Evolutionary conservation across 805 yeast species (phyloP).

Genomic region (Monosporozyma yasuniensis): DNA sequence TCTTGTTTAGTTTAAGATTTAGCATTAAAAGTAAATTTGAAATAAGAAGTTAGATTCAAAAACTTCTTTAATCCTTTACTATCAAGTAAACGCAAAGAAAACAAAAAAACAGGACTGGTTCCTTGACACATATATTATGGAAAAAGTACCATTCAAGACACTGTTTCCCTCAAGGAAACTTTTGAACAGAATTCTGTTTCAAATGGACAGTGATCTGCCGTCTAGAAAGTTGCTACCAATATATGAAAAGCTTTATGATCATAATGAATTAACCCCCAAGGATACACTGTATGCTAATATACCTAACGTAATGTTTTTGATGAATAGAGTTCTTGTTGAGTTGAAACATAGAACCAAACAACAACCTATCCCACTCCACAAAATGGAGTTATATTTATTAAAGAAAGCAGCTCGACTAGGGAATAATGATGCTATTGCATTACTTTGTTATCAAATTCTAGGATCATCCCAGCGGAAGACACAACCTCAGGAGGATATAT

Average conservation of each 20-base stretch:
- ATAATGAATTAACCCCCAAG: background rate
- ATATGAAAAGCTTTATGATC: slow-evolving; percentile 42
- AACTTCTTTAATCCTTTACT: too few species aligned
- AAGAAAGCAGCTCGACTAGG: slow-evolving; percentile 82
- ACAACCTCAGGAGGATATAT: slow-evolving; percentile 37
- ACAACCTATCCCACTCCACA: slow-evolving; percentile 4
- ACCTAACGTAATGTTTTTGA: slow-evolving; percentile 31
- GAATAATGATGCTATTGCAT: slow-evolving; percentile 67
- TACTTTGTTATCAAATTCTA: slow-evolving; percentile 61
- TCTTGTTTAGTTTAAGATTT: too few species aligned
- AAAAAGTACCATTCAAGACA: slow-evolving; percentile 28
- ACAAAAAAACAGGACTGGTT: too few species aligned
- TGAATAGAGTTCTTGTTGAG: slow-evolving; percentile 53
- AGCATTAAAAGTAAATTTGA: too few species aligned
- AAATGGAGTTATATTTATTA: slow-evolving; percentile 59
- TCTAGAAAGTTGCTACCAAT: slow-evolving; percentile 47
- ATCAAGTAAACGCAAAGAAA: too few species aligned
- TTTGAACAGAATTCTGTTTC: slow-evolving; percentile 54
- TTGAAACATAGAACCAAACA: slow-evolving; percentile 2
- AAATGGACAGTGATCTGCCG: slow-evolving; percentile 50
- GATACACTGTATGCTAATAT: slow-evolving; percentile 10
- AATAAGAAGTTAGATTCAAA: too few species aligned
- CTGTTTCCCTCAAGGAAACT: slow-evolving; percentile 51
- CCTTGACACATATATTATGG: slow-evolving; percentile 25
- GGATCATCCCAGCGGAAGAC: slow-evolving; percentile 13